Percentiles rank a stretch among this genome's conserved stretches.
phyloP scores from a whole-genome alignment of 345 rosid species.

The Arabidopsis suecica region DNA sequence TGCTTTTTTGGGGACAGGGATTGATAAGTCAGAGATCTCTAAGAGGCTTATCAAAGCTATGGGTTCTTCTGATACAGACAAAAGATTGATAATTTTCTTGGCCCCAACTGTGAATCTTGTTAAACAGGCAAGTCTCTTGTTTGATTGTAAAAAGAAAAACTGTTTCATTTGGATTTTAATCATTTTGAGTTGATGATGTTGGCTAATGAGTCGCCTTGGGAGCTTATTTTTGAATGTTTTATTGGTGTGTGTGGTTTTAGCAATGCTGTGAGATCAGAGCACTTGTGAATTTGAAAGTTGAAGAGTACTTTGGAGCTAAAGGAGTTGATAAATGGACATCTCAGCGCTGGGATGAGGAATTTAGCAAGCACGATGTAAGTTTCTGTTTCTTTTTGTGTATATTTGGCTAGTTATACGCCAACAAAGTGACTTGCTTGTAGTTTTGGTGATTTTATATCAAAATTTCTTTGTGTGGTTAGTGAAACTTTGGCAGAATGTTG shows the following conservation, averaged over 20 bases:
- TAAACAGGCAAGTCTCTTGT: slow-evolving; percentile 57
- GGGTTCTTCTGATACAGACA: slow-evolving; percentile 43
- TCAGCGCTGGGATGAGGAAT: slow-evolving; percentile 71
- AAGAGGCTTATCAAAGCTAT: slow-evolving; percentile 66
- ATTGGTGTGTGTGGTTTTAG: slow-evolving; percentile 50
- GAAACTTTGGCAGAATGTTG: background rate
- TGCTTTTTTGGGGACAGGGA: slow-evolving; percentile 72
- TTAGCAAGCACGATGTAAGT: slow-evolving; percentile 67
- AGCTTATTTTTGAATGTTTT: background rate
- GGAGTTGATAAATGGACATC: slow-evolving; percentile 75
- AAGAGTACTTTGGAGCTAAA: slow-evolving; percentile 75
- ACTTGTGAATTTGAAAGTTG: slow-evolving; percentile 57
- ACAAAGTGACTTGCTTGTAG: background rate
- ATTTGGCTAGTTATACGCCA: slow-evolving; percentile 1
- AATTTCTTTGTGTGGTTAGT: background rate
- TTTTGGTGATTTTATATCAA: background rate
- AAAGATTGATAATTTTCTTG: slow-evolving; percentile 70
- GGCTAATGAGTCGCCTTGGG: background rate
- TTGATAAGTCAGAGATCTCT: slow-evolving; percentile 72
- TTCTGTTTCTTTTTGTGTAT: slow-evolving; percentile 7
- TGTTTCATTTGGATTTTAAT: background rate
- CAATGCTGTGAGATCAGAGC: slow-evolving; percentile 66
- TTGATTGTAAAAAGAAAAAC: background rate
- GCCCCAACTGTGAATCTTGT: slow-evolving; percentile 85
- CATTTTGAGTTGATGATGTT: background rate